Evolutionary conservation across 23 red algal genomes (phyloP).

Genomic region (Gracilaria vermiculophylla): DNA sequence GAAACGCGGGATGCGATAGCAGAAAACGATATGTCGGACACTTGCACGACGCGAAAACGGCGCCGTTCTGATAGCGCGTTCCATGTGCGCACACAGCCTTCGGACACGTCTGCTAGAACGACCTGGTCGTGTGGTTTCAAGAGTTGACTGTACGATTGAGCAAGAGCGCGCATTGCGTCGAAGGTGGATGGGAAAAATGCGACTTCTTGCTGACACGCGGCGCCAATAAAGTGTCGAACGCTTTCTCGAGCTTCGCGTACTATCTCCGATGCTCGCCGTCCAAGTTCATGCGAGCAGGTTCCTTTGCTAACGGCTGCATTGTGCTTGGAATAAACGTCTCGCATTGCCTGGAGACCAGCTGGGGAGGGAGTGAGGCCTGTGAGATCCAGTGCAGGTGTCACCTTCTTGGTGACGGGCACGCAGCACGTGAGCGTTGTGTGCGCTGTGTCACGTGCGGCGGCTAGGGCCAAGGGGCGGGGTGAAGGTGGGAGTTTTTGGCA

Average conservation of each 20-base stretch:
- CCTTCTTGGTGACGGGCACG: not conserved
- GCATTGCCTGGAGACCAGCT: conserved; percentile 9
- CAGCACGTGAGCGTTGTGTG: not conserved
- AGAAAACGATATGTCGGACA: not conserved
- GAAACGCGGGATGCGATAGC: conserved; percentile 1
- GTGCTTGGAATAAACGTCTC: conserved; percentile 1
- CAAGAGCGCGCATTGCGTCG: not conserved
- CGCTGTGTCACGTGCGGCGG: not conserved
- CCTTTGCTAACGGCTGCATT: conserved; percentile 5
- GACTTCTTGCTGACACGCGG: not conserved
- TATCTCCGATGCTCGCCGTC: conserved; percentile 29
- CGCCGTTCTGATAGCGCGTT: not conserved
- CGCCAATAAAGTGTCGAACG: conserved; percentile 7
- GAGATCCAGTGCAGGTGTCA: not conserved
- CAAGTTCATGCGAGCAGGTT: conserved; percentile 50
- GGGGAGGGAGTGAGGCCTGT: not conserved
- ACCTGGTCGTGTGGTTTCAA: conserved; percentile 17
- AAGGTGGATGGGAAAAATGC: conserved; percentile 3
- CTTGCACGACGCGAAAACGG: not conserved
- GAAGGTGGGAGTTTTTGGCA: not conserved
- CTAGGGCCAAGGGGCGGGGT: not conserved
- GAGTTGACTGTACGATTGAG: conserved; percentile 15
- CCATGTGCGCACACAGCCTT: not conserved
- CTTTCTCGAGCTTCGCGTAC: conserved; percentile 7
- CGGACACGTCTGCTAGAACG: not conserved